A percentile compares a stretch with the other conserved stretches of the same genome.
phyloP scores from a whole-genome alignment of 768 basidiomycete species.

The Russula lepida region DNA sequence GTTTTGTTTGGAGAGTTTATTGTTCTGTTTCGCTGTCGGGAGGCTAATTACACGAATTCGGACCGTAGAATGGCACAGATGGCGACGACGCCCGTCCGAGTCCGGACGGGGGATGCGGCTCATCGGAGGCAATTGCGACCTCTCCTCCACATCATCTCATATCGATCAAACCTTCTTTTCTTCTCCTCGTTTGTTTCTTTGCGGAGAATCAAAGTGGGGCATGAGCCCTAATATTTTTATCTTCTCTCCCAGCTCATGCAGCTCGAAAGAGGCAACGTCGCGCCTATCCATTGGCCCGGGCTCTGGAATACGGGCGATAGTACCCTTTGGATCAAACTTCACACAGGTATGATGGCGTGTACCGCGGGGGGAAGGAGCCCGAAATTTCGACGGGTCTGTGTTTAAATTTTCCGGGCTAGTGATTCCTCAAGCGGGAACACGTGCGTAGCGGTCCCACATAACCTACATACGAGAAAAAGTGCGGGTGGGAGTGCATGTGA shows the following conservation, averaged over 20 bases:
- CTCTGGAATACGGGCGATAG: constrained; percentile 2
- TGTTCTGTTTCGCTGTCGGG: background rate
- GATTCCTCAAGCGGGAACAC: constrained; percentile 8
- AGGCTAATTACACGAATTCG: background rate
- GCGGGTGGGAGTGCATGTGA: background rate
- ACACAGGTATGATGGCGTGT: constrained; percentile 2
- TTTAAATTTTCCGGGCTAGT: background rate
- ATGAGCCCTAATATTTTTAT: background rate
- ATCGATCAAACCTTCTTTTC: constrained; percentile 19
- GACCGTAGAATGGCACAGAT: background rate
- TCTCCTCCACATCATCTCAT: constrained; percentile 5
- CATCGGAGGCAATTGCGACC: background rate
- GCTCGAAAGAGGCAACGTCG: constrained; percentile 10
- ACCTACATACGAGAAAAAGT: background rate
- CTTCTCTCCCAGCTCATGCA: background rate
- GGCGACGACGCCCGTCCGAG: background rate
- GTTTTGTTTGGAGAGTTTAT: background rate
- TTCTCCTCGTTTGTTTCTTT: constrained; percentile 1
- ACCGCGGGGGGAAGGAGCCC: background rate
- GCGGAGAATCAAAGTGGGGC: constrained; percentile 13
- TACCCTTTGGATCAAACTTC: background rate
- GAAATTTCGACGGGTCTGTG: constrained; percentile 3
- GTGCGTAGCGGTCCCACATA: background rate
- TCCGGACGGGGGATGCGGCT: background rate
- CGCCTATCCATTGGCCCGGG: background rate